phyloP scores from a whole-genome alignment of 768 basidiomycete species.

The Cyclocybe aegerita region DNA sequence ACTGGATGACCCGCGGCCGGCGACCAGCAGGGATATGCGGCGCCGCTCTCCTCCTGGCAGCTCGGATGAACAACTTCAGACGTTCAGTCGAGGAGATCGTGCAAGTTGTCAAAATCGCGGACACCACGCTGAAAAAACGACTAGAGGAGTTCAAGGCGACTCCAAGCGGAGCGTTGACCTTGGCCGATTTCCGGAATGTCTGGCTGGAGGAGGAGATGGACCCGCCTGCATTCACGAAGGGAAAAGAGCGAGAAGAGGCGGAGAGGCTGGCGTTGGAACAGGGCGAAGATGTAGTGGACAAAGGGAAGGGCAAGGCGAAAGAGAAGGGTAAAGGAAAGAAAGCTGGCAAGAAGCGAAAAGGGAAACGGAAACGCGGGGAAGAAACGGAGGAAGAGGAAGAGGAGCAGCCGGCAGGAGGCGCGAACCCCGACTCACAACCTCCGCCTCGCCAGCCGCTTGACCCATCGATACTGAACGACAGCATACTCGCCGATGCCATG shows the following conservation, averaged over 20 bases:
- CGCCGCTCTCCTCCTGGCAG: constrained; percentile 90
- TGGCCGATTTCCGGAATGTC: constrained; percentile 87
- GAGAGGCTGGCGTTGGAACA: constrained; percentile 40
- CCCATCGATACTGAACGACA: constrained; percentile 58
- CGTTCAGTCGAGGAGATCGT: constrained; percentile 94
- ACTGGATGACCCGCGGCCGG: constrained; percentile 97
- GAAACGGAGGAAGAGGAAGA: constrained; percentile 26
- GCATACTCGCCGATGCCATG: constrained; percentile 62
- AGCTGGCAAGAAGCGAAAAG: constrained; percentile 36
- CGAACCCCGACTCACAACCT: constrained; percentile 1
- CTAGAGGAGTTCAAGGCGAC: constrained; percentile 94
- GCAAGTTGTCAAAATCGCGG: constrained; percentile 99
- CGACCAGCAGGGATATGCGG: constrained; percentile 98
- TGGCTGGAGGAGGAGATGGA: constrained; percentile 93
- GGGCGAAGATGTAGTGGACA: constrained; percentile 26
- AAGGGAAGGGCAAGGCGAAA: constrained; percentile 30
- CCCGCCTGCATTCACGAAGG: constrained; percentile 85
- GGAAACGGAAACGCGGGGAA: constrained; percentile 28
- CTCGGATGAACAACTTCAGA: constrained; percentile 97
- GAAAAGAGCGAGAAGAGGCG: constrained; percentile 67
- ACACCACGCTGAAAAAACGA: constrained; percentile 89
- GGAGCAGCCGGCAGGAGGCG: constrained; percentile 14
- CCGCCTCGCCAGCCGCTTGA: constrained; percentile 45
- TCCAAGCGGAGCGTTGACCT: constrained; percentile 78
- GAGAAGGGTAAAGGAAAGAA: constrained; percentile 38